These are phyloP conservation scores for Avena eriantha DNA, from an alignment of 176 grass and related monocot species.

Conservation along the genomic window DNA sequence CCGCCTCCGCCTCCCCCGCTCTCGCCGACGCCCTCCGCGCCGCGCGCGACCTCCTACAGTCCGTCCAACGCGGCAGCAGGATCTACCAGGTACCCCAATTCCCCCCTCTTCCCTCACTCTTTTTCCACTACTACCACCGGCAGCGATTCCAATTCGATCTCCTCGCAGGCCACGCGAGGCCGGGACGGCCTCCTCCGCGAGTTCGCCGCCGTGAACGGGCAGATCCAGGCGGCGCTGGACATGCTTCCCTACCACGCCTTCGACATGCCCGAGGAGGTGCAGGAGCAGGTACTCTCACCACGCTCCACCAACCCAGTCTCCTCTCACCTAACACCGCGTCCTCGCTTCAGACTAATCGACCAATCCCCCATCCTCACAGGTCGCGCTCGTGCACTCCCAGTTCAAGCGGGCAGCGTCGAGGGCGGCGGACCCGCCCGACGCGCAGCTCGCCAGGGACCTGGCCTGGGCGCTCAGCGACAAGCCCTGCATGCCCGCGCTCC, in stretches of 20 bases:
- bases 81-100: conserved; percentile 67
- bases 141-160: neutral
- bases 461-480: conserved; percentile 51
- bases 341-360: no score
- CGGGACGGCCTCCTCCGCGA: conserved; percentile 46
- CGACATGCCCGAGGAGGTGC: conserved; percentile 76
- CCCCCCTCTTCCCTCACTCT: neutral
- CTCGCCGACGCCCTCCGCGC: conserved; percentile 57
- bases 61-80: conserved; percentile 78
- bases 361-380: conserved; percentile 14
- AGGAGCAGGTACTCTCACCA: conserved; percentile 51
- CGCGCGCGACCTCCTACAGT: conserved; percentile 68
- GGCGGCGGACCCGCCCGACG: conserved; percentile 49
- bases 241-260: conserved; percentile 61
- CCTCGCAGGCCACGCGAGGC: conserved; percentile 57
- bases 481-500: conserved; percentile 40
- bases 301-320: no score
- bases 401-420: conserved; percentile 67
- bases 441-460: conserved; percentile 64
- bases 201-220: conserved; percentile 60
- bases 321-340: no score
- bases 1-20: neutral
- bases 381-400: conserved; percentile 86
- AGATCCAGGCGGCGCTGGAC: conserved; percentile 66
- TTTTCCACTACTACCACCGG: neutral